Conservation (phyloP, 2,329 filamentous ascomycete genomes). For the Pseudodiploospora longispora region DNA sequence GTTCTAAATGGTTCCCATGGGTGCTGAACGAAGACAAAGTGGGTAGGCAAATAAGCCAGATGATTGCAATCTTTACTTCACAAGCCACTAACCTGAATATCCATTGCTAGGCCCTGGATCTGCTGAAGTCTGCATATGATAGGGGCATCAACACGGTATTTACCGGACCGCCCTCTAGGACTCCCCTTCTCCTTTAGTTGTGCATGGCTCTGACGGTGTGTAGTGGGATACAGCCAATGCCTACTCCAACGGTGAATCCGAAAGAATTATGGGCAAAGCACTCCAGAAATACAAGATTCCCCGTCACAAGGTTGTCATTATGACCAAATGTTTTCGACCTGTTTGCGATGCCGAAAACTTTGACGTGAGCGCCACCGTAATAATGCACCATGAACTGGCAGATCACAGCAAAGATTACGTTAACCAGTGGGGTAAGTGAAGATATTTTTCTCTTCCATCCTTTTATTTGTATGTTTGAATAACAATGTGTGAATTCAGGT, state of each 20-base stretch:
- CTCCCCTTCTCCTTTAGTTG: neutral
- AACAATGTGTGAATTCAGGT: slow-evolving; percentile 3
- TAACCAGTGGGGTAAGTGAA: slow-evolving; percentile 1
- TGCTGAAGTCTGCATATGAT: slow-evolving; percentile 14
- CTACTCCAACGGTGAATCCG: slow-evolving; percentile 1
- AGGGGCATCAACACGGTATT: slow-evolving; percentile 14
- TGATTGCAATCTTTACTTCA: neutral
- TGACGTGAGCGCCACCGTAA: neutral
- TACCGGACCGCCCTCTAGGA: neutral
- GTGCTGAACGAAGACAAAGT: slow-evolving; percentile 9
- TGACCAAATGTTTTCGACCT: slow-evolving; percentile 1
- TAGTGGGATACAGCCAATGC: slow-evolving; percentile 3
- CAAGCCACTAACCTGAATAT: neutral
- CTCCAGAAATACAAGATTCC: slow-evolving; percentile 1
- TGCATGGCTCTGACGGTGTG: neutral
- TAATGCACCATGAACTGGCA: slow-evolving; percentile 2
- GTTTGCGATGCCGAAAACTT: slow-evolving; percentile 1
- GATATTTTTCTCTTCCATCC: too few relatives aligned
- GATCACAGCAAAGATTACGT: slow-evolving; percentile 4
- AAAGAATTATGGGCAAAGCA: neutral
- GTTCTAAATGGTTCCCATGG: slow-evolving; percentile 7
- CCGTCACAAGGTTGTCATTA: neutral
- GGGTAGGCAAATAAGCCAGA: neutral
- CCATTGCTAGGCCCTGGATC: slow-evolving; percentile 5
- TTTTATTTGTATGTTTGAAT: too few relatives aligned